Evolutionary conservation across 2,329 filamentous ascomycete genomes (phyloP).

Genomic region (Cladosporium sp.): DNA sequence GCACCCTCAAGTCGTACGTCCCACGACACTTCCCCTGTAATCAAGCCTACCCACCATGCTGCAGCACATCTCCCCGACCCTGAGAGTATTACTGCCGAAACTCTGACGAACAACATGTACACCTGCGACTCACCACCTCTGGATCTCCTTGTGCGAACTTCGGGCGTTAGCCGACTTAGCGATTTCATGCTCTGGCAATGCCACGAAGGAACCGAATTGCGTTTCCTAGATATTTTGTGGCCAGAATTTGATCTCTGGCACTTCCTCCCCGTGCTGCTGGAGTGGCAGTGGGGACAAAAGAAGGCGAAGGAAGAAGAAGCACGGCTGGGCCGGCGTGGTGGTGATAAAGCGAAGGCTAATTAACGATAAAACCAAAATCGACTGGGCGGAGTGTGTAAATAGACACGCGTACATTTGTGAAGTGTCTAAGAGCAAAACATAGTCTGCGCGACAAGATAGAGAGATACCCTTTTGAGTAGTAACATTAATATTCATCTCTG

Average conservation of each 20-base stretch:
- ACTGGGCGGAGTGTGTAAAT: not conserved
- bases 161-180: conserved; percentile 84
- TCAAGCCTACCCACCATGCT: conserved; percentile 4
- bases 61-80: conserved; percentile 58
- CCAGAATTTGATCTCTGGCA: conserved; percentile 93
- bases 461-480: conserved; percentile 8
- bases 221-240: conserved; percentile 90
- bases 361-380: not conserved
- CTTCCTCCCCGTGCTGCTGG: conserved; percentile 85
- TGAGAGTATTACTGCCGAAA: conserved; percentile 80
- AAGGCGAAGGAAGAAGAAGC: conserved; percentile 6
- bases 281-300: conserved; percentile 69
- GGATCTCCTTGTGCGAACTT: conserved; percentile 87
- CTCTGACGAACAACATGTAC: conserved; percentile 80
- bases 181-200: conserved; percentile 99
- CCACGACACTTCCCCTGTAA: conserved; percentile 20
- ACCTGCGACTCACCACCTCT: conserved; percentile 80
- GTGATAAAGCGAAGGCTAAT: not conserved
- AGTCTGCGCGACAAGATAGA: not conserved
- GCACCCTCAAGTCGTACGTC: conserved; percentile 22
- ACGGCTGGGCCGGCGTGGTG: conserved; percentile 4
- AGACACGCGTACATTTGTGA: not conserved
- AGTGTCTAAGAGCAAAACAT: not conserved
- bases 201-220: conserved; percentile 85
- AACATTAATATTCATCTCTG: not conserved